Base-by-base conservation (phyloP, 345 rosid genomes). In the Laguncularia racemosa region DNA sequence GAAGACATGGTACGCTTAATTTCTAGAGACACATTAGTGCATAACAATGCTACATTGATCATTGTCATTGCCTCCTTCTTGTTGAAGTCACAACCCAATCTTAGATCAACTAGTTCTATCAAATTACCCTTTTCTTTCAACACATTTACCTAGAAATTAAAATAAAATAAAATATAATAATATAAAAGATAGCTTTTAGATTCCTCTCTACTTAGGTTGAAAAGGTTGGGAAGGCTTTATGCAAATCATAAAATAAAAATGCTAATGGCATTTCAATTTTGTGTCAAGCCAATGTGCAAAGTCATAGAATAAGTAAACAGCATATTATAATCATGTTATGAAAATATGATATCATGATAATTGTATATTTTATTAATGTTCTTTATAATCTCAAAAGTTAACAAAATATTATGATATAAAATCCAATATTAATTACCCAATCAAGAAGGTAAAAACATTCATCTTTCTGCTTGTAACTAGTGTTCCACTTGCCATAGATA, bases 401-500 rank as follows among this genome's bases (percentile, higher is more conserved):
- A 33, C 9, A 7, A 5, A 23, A 33, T 9, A 6, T 9, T 6
- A 33, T 6, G 40, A 1, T 9, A 33, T 33, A 33, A 6, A 33
- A 33, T 33, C 40, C 40, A 7, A 33, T 4, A 33, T 9, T 7
- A 6, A 12, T 65, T 50, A 50, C 53, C 53, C 53, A 50, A 18
- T 50, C 23, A 16, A 50, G 53, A 50, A 50, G 53, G 20, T 50
- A 15, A 50, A 50, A 50, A 17, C 53, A 50, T 16, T 50, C 10
- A 10, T 50, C 53, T 17, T 13, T 50, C 13, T 10, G 12, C 13
- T 20, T 10, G 21, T 50, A 17, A 50, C 6, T 16, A 3, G 23
- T 50, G 53, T 50, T 50, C 12, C 20, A 16, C 14, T 57, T 67
- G n/a, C 76, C 71, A n/a, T 53, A 48, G 19, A 71, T 57, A 49